phyloP scores from a whole-genome alignment of 257 asterid genomes.

The Salvia miltiorrhiza region DNA sequence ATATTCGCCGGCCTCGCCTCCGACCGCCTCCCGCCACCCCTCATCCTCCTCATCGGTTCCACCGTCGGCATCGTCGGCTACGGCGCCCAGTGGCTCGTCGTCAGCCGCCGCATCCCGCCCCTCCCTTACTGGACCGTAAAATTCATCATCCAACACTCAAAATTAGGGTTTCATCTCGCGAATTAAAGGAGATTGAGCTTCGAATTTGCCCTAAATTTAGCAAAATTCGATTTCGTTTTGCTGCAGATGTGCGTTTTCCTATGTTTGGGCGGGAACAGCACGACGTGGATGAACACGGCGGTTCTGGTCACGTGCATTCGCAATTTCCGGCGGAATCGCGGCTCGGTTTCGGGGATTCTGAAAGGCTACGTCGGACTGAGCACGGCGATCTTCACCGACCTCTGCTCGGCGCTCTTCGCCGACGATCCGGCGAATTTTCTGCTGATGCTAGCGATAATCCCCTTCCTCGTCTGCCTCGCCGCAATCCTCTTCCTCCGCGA shows the following conservation, averaged over 20 bases:
- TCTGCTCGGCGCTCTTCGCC: constrained; percentile 83
- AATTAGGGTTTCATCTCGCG: too few species aligned
- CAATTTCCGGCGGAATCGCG: constrained; percentile 71
- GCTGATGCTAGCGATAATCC: constrained; percentile 62
- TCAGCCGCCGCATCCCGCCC: constrained; percentile 77
- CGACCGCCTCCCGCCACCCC: constrained; percentile 65
- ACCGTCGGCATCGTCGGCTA: constrained; percentile 77
- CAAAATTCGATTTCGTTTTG: background rate
- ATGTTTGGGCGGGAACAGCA: constrained; percentile 96
- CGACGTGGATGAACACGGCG: constrained; percentile 99
- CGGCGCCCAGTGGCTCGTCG: constrained; percentile 97
- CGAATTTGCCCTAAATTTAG: background rate
- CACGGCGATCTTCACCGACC: constrained; percentile 88
- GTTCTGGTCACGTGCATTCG: constrained; percentile 82
- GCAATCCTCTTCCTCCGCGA: constrained; percentile 86
- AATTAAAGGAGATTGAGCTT: background rate
- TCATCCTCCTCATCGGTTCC: constrained; percentile 70
- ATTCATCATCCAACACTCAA: too few species aligned
- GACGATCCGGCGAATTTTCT: constrained; percentile 72
- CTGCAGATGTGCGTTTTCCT: constrained; percentile 77
- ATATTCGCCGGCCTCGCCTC: constrained; percentile 90
- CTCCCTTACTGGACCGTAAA: constrained; percentile 73
- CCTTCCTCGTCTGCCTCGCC: constrained; percentile 62
- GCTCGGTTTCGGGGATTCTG: constrained; percentile 82
- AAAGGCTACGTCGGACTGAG: constrained; percentile 86